These are phyloP conservation scores for Neolecta irregularis DNA, from an alignment of 1,139 yeast species.

Conservation along the genomic window DNA sequence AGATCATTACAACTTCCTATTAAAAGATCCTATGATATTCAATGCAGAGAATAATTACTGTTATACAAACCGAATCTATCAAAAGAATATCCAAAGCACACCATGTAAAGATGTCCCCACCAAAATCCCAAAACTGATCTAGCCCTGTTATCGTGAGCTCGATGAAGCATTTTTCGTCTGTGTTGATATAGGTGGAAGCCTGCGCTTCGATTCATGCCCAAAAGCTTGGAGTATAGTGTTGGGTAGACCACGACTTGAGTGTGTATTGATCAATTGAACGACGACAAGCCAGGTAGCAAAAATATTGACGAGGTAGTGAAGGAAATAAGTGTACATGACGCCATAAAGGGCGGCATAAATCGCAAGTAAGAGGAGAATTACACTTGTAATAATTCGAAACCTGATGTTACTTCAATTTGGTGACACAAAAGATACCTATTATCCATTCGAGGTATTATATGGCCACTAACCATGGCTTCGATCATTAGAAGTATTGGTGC, in stretches of 20 bases:
- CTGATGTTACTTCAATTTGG: slow-evolving; percentile 1
- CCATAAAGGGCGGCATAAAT: slow-evolving; percentile 22
- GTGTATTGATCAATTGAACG: slow-evolving; percentile 6
- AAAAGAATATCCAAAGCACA: not conserved
- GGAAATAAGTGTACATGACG: slow-evolving; percentile 23
- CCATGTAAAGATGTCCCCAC: too few species aligned
- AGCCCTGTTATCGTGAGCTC: not conserved
- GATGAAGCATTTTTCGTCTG: not conserved
- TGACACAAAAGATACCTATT: slow-evolving; percentile 7
- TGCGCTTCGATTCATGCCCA: not conserved
- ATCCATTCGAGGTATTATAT: slow-evolving; percentile 21
- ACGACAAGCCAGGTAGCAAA: slow-evolving; percentile 20
- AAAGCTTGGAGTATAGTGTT: not conserved
- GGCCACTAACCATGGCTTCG: slow-evolving; percentile 19
- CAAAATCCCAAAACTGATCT: too few species aligned
- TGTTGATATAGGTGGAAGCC: not conserved
- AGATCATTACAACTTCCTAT: not conserved
- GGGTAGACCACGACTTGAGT: slow-evolving; percentile 2
- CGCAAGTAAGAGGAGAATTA: slow-evolving; percentile 19
- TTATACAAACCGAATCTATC: not conserved
- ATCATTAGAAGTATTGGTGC: slow-evolving; percentile 22
- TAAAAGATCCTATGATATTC: not conserved
- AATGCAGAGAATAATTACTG: too few species aligned
- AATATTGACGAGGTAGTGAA: slow-evolving; percentile 23
- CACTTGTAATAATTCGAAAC: slow-evolving; percentile 16